These are phyloP conservation scores for Colletotrichum euphorbiae DNA, from an alignment of 2,329 filamentous ascomycete species.

Conservation along the genomic window DNA sequence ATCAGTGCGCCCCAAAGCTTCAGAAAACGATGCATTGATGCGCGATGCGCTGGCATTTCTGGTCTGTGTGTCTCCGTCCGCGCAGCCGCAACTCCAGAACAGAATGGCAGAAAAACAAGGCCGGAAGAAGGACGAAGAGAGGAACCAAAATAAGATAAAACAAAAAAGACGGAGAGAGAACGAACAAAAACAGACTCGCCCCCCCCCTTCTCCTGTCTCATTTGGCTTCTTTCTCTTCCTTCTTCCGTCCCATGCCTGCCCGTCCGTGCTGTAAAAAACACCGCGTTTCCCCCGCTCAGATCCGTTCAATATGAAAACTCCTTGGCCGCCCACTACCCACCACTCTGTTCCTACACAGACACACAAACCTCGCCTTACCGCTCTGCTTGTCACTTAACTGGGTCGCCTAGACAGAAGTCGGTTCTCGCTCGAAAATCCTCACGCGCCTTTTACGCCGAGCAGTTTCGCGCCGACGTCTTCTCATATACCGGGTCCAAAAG, in stretches of 20 bases:
- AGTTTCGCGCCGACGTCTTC: not conserved
- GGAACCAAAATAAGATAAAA: not conserved
- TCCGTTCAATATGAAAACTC: not conserved
- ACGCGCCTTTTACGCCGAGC: not conserved
- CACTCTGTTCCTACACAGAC: not conserved
- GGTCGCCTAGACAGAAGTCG: not conserved
- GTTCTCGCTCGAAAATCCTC: not conserved
- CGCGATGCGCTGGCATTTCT: conserved; percentile 45
- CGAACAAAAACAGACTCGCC: conserved; percentile 4
- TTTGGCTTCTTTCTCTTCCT: not conserved
- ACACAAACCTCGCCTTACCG: not conserved
- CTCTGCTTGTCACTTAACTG: not conserved
- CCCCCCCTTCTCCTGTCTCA: not conserved
- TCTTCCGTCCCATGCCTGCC: not conserved
- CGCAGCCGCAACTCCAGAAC: conserved; percentile 42
- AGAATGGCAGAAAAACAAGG: conserved; percentile 31
- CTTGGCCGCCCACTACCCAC: not conserved
- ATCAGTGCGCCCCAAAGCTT: conserved; percentile 29
- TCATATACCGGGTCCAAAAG: not conserved
- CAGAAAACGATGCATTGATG: conserved; percentile 36
- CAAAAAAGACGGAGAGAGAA: not conserved
- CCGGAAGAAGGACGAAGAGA: not conserved
- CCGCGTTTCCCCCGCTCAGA: not conserved
- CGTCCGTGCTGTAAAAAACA: not conserved
- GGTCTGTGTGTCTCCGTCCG: conserved; percentile 50